Base-by-base conservation (phyloP, 1,284 basidiomycete species). In the Cystobasidiaceae sp. region DNA sequence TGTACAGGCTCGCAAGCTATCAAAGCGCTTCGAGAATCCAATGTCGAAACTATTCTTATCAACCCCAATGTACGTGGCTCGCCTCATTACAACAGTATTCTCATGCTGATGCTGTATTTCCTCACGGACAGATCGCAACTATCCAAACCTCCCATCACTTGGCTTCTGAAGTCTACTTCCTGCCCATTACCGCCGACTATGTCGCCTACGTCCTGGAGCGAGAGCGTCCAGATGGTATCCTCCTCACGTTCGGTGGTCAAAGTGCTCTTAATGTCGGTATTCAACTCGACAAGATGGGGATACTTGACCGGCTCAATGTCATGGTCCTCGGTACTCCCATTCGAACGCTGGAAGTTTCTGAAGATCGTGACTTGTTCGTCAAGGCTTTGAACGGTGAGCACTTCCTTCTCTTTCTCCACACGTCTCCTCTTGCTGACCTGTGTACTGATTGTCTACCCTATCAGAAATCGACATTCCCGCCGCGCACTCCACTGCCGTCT, bases 151-250 rank as follows among this genome's bases (percentile, higher is more conserved):
- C 93, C 23, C 94, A 98, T 77, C 86, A 97, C 76, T 83, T 98
- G 68, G 96, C 96, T 33, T 88, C 87, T 17, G 90, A 97, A 77
- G 92, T 98, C 73, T 98, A 98, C 81, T 99, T 97, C 80, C 80
- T 99, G 51, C 96, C 96, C 66, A 87, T 99, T 74, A 97, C 94
- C 0, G 81, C 91, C 61, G 96, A 98, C 78, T 97, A 97, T 78
- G 96, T 98, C 67, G 93, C 94, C 70, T 97, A 97, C 75, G 92
- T 99, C 19, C 82, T 98, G 75, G 94, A 99, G 80, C 96, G 96
- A 81, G 96, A 98, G 79, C 84, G 93, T 11, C 96, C 96, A 0
- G 96, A 98, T 75, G 96, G 96, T 71, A 90, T 99, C 70, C 82
- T 98, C 33, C 84, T 99, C 68, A 98, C 96, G 7, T 99, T 99